A percentile compares a stretch with the other conserved stretches of the same genome.
phyloP scores from a whole-genome alignment of 306 rosid genomes.

The Castanea crenata region DNA sequence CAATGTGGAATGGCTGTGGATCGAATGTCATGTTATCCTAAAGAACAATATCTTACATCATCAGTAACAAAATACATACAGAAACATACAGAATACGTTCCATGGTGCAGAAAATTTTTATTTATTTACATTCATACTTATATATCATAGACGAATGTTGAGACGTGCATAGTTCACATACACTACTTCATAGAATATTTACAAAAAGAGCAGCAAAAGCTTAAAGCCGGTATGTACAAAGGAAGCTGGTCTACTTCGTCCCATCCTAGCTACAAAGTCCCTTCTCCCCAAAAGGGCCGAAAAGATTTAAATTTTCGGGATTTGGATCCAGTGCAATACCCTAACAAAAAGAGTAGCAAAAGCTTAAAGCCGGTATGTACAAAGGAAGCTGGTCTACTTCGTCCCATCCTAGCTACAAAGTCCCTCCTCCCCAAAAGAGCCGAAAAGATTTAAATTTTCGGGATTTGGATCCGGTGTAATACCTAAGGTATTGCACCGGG shows the following conservation, averaged over 20 bases:
- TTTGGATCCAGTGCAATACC: too few species aligned
- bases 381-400: background rate
- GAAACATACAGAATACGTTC: background rate
- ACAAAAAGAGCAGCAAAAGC: background rate
- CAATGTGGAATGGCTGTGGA: too few species aligned
- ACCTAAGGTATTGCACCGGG: too few species aligned
- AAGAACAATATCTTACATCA: too few species aligned
- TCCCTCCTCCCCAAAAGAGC: constrained; percentile 14
- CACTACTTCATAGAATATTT: background rate
- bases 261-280: constrained; percentile 14
- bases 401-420: constrained; percentile 10
- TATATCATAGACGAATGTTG: background rate
- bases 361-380: background rate
- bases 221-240: background rate
- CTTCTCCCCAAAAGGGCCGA: constrained; percentile 20
- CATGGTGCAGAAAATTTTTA: background rate
- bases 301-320: constrained; percentile 29
- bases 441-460: constrained; percentile 33
- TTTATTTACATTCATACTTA: background rate
- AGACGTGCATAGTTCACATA: background rate
- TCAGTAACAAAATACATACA: background rate
- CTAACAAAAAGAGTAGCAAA: background rate
- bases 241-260: background rate
- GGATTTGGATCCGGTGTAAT: too few species aligned
- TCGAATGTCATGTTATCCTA: too few species aligned